A percentile compares a stretch with the other conserved stretches of the same genome.
Conservation (phyloP, 352 stramenopile species). For the Pythium plurisporium region DNA sequence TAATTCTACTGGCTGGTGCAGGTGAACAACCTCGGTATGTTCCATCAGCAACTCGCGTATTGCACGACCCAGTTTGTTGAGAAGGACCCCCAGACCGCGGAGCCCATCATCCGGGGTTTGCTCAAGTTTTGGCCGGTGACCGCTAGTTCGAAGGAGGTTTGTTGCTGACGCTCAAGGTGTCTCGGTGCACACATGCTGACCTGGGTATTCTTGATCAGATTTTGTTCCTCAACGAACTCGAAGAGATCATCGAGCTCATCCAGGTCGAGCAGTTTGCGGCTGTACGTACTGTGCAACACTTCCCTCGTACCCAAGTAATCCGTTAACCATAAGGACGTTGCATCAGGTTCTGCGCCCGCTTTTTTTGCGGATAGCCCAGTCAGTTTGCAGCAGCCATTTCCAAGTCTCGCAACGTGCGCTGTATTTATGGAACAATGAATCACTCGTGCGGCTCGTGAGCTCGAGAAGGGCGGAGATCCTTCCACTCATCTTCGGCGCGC, state of each 20-base stretch:
- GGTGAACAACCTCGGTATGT: constrained; percentile 56
- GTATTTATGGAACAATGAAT: constrained; percentile 99
- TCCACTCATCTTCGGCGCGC: constrained; percentile 77
- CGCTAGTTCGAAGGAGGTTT: constrained; percentile 4
- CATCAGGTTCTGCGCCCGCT: constrained; percentile 80
- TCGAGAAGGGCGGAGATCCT: constrained; percentile 78
- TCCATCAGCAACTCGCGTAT: constrained; percentile 99
- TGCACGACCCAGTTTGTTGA: constrained; percentile 99
- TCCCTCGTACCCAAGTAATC: too few relatives aligned
- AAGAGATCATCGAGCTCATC: constrained; percentile 98
- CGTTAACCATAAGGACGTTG: too few relatives aligned
- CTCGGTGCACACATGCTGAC: too few relatives aligned
- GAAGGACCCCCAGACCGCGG: constrained; percentile 97
- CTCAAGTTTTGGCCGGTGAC: constrained; percentile 91
- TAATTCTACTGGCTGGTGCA: too few relatives aligned
- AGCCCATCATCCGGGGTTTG: constrained; percentile 93
- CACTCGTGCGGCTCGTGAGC: constrained; percentile 89
- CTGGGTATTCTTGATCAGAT: too few relatives aligned
- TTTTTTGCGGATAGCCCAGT: constrained; percentile 80
- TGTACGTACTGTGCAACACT: too few relatives aligned
- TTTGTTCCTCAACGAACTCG: constrained; percentile 97
- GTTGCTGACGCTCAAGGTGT: too few relatives aligned
- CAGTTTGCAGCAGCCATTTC: constrained; percentile 94
- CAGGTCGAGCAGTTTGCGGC: constrained; percentile 62
- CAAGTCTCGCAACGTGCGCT: constrained; percentile 95